A percentile compares a stretch with the other conserved stretches of the same genome.
Conservation (phyloP, 2,329 filamentous ascomycete genomes). For the Thermothelomyces thermophilus region DNA sequence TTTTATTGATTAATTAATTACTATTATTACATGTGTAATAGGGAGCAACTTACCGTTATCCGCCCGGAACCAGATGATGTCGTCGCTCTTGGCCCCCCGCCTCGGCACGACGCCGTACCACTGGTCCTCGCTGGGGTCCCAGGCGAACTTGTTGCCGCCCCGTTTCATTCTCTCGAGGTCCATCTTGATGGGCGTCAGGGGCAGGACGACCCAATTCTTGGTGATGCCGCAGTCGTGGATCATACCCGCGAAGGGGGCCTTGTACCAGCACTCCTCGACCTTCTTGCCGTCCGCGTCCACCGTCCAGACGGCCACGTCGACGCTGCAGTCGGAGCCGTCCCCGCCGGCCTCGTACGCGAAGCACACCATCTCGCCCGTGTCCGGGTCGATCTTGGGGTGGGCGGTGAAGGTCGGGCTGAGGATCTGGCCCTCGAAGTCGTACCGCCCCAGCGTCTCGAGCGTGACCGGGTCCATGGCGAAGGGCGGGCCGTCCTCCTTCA, state of each 20-base stretch:
- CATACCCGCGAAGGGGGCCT: conserved; percentile 46
- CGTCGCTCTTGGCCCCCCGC: conserved; percentile 42
- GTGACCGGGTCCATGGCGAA: conserved; percentile 45
- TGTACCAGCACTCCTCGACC: conserved; percentile 42
- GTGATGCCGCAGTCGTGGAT: conserved; percentile 45
- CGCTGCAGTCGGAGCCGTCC: conserved; percentile 36
- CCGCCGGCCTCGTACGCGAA: conserved; percentile 45
- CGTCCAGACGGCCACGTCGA: conserved; percentile 42
- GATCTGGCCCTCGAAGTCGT: conserved; percentile 47
- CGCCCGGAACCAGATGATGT: conserved; percentile 46
- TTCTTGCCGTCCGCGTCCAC: conserved; percentile 38
- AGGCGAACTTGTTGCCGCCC: conserved; percentile 45
- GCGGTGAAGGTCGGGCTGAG: conserved; percentile 42
- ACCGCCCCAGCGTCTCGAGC: conserved; percentile 43
- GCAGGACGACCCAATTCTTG: conserved; percentile 42
- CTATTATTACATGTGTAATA: too few relatives aligned
- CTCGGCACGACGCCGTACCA: conserved; percentile 49
- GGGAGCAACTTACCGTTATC: conserved; percentile 39
- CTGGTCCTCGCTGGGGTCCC: conserved; percentile 49
- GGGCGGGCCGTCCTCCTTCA: conserved; percentile 49
- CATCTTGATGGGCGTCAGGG: conserved; percentile 43
- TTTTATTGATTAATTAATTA: too few relatives aligned
- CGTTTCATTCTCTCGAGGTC: conserved; percentile 37
- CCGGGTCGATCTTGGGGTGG: conserved; percentile 47
- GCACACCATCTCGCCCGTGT: conserved; percentile 45